phyloP scores from a whole-genome alignment of 31 red algal genomes.

The Odonthalia washingtoniensis region DNA sequence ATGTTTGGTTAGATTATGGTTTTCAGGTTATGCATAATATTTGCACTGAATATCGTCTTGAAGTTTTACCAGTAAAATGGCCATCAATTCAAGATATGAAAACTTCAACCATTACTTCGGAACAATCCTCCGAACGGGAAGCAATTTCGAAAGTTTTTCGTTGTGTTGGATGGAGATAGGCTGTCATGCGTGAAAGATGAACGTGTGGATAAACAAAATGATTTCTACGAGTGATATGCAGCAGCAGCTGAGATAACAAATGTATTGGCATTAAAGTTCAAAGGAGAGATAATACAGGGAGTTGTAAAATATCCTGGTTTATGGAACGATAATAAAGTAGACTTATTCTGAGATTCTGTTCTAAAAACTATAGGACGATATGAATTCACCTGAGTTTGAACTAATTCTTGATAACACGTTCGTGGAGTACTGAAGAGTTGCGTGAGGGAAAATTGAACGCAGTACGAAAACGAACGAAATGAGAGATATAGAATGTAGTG shows the following conservation, averaged over 20 bases:
- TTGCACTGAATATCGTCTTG: background rate
- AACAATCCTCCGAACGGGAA: background rate
- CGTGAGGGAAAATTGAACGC: background rate
- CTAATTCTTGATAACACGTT: slow-evolving; percentile 19
- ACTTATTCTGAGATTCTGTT: background rate
- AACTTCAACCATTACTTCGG: background rate
- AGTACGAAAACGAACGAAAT: background rate
- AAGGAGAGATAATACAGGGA: slow-evolving; percentile 32
- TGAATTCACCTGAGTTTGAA: background rate
- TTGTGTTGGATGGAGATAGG: slow-evolving; percentile 14
- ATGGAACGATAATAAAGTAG: slow-evolving; percentile 35
- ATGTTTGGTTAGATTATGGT: background rate
- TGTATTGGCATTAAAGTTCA: slow-evolving; percentile 32
- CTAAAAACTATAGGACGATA: background rate
- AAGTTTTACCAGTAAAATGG: background rate
- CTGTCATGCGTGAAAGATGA: background rate
- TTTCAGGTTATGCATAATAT: background rate
- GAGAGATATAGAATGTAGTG: background rate
- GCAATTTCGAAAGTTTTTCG: background rate
- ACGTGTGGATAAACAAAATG: slow-evolving; percentile 24
- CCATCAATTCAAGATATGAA: background rate
- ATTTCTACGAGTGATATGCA: slow-evolving; percentile 26
- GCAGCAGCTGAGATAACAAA: slow-evolving; percentile 29
- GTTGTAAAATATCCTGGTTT: slow-evolving; percentile 19
- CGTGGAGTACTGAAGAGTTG: background rate